Evolutionary conservation across 768 basidiomycete species (phyloP), one percentile per base, ranked within the genome.

Genomic region (Podaxis rugospora): DNA sequence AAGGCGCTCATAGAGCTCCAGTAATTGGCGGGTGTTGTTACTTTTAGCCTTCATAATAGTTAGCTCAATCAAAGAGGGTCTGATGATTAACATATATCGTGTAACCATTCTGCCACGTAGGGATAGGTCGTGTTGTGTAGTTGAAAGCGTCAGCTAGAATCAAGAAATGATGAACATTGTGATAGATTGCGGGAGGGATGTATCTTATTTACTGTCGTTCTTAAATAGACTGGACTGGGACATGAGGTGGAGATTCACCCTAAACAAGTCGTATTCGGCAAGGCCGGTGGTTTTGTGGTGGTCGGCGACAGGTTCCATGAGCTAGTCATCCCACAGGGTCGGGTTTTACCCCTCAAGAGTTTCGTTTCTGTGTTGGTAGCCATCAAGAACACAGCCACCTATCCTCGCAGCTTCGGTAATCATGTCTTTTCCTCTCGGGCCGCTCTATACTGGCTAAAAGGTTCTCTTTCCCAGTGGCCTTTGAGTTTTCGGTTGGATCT

Each of bases 371-470:
- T 74, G 21, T 62, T 66, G 16, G 53, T 68, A n/a, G 69, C 77
- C 76, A n/a, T 55, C 67, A 13, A 67, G 65, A 21, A 64, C 71
- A 5, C 76, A 76, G 55, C 53, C 69, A 2, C 37, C 57, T 14
- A 66, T 76, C 5, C 62, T 78, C 14, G 56, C 64, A 2, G 7
- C 66, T 6, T 64, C 77, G 37, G 62, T 75, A 3, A 13, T 69
- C 21, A 16, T 68, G 75, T 9, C 52, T 67, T 18, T 47, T 65
- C 16, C 62, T 74, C 39, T 63, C 61, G 1, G 62, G 58, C 7
- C 57, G 72, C 35, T 59, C 9, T 72, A 72, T 61, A 37, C 74
- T 11, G 66, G 57, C 5, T 73, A 68, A 67, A 71, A 73, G 59
- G 36, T 66, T 32, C 18, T 71, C 23, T 55, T 68, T 4, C 69